Percentiles rank a stretch among this genome's conserved stretches.
phyloP scores from a whole-genome alignment of 2,329 filamentous ascomycete genomes.

The Aspergillus sp. region DNA sequence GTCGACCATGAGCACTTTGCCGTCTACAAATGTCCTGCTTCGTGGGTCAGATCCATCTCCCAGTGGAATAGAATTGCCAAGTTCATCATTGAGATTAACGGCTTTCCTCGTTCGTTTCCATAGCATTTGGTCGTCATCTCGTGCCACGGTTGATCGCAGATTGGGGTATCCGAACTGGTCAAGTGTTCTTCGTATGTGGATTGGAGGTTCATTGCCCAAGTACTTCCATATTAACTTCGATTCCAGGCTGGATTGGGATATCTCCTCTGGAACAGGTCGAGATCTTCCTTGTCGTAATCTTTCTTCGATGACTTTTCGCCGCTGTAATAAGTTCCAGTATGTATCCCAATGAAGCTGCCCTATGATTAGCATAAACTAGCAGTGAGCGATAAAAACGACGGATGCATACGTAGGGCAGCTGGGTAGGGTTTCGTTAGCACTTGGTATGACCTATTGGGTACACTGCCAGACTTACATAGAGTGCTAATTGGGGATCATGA shows the following conservation, averaged over 20 bases:
- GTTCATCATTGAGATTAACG: conserved; percentile 38
- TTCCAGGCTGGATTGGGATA: conserved; percentile 58
- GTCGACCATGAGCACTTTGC: conserved; percentile 64
- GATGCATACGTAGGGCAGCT: conserved; percentile 31
- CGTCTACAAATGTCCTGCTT: conserved; percentile 27
- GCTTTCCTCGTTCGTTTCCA: conserved; percentile 63
- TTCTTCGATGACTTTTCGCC: conserved; percentile 56
- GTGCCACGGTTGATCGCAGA: conserved; percentile 58
- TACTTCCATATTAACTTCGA: conserved; percentile 64
- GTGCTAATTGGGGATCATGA: conserved; percentile 27
- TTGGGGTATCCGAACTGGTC: conserved; percentile 66
- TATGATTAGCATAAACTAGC: not conserved
- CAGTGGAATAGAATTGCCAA: conserved; percentile 43
- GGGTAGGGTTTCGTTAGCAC: conserved; percentile 1
- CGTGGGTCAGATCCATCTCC: conserved; percentile 16
- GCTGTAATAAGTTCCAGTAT: conserved; percentile 57
- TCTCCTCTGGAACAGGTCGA: conserved; percentile 55
- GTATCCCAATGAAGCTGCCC: conserved; percentile 62
- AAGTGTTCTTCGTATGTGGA: conserved; percentile 62
- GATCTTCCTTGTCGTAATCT: conserved; percentile 56
- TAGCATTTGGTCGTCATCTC: conserved; percentile 67
- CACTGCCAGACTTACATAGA: conserved; percentile 27
- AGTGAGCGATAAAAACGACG: fast-evolving
- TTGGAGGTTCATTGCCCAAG: conserved; percentile 59
- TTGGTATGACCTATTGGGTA: not conserved